Base-by-base conservation (phyloP, 2,329 filamentous ascomycete genomes). In the Rhinocladiella mackenziei region DNA sequence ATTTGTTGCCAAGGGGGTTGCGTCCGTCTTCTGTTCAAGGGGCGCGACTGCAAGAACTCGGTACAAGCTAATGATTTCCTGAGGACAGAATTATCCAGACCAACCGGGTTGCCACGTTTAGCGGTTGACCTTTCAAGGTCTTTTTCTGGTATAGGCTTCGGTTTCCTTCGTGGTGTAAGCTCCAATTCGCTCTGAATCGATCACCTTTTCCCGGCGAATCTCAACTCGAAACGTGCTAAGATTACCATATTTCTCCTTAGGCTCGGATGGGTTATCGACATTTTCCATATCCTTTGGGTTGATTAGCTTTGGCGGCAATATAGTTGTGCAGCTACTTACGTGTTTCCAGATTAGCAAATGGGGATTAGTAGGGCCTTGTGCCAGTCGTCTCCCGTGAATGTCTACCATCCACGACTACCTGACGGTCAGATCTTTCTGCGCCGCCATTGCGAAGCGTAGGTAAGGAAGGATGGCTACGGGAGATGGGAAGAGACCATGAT, bases 81-180 rank as follows among this genome's bases (percentile, higher is more conserved):
- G n/a, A n/a, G n/a, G n/a, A n/a, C n/a, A n/a, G n/a, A n/a, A n/a
- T n/a, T n/a, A n/a, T n/a, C n/a, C n/a, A n/a, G n/a, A n/a, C n/a
- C n/a, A 42, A 58, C 56, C 32, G 41, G 20, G 44, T 53, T 28
- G 42, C 25, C 34, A 59, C 57, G n/a, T 57, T 54, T n/a, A 60
- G 14, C 3, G 52, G 49, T 40, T 36, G 34, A 2, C 53, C 54
- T 32, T 60, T 57, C 19, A 60, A 32, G 2, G 51, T 40, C 30
- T 60, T 58, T 31, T 59, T 55, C 2, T 54, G 50, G n/a, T 58
- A 30, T n/a, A n/a, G 4, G 34, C 39, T 10, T 49, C 45, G 2
- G 45, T 56, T 4, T 48, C 44, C 3, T 29, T 13, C 3, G n/a
- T 5, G 1, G 36, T 22, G 25, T 30, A 31, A 10, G 7, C 10